phyloP scores from a whole-genome alignment of 208 protist species.

The Eutreptiella sp. region DNA sequence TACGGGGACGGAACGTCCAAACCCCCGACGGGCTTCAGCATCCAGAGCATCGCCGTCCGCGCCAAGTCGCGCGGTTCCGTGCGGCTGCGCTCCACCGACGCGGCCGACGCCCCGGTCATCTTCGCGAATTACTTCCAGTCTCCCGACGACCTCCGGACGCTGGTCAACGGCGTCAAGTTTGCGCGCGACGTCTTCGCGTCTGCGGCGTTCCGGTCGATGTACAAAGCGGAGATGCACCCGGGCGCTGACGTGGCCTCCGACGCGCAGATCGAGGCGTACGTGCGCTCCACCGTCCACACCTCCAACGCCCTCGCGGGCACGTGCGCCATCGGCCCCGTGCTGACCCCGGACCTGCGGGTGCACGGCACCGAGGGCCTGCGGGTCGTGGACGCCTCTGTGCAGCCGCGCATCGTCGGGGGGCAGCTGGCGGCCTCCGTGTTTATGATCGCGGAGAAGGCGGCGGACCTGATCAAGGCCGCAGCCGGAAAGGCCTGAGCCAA shows the following conservation, averaged over 20 bases:
- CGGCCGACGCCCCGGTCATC: neutral
- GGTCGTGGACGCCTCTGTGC: slow-evolving; percentile 36
- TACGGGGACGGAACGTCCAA: too few species aligned
- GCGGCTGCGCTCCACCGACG: neutral
- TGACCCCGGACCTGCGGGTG: slow-evolving; percentile 28
- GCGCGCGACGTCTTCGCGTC: slow-evolving; percentile 1
- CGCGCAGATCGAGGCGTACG: slow-evolving; percentile 31
- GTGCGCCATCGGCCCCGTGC: slow-evolving; percentile 28
- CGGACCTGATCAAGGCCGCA: slow-evolving; percentile 33
- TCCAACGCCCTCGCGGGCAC: slow-evolving; percentile 40
- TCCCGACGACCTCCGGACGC: neutral
- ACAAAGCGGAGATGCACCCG: slow-evolving; percentile 18
- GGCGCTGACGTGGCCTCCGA: slow-evolving; percentile 14
- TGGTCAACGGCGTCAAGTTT: slow-evolving; percentile 20
- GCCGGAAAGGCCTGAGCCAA: neutral
- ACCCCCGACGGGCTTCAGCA: too few species aligned
- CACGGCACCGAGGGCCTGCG: slow-evolving; percentile 31
- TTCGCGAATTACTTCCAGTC: slow-evolving; percentile 31
- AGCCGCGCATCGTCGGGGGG: slow-evolving; percentile 33
- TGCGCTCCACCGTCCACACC: slow-evolving; percentile 14
- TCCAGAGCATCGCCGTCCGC: too few species aligned
- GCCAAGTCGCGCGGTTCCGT: neutral
- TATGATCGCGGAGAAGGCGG: slow-evolving; percentile 37
- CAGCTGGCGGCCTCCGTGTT: slow-evolving; percentile 36
- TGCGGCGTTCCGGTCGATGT: slow-evolving; percentile 16